Conservation (phyloP, 352 stramenopile species). For the Phytophthora sp. region DNA sequence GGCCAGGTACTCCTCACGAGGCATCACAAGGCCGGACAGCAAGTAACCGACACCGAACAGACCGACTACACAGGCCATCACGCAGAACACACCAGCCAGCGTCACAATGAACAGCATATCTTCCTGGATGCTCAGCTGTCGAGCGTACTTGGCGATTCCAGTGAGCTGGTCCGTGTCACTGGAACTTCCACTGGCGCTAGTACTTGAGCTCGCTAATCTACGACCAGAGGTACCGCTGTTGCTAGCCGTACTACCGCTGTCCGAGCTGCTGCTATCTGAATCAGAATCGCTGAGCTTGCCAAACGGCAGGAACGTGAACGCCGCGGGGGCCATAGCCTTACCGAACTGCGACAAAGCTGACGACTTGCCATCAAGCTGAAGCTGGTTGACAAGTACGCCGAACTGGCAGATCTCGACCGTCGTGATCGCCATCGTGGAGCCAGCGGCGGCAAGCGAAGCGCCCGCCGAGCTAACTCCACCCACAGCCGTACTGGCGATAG, state of each 20-base stretch:
- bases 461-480: constrained; percentile 42
- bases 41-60: constrained; percentile 71
- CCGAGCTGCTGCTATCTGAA: constrained; percentile 31
- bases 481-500: constrained; percentile 70
- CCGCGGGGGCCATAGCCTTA: constrained; percentile 74
- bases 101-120: constrained; percentile 87
- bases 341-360: constrained; percentile 70
- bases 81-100: constrained; percentile 73
- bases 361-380: constrained; percentile 78
- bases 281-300: constrained; percentile 54
- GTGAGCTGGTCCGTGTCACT: constrained; percentile 24
- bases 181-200: constrained; percentile 26
- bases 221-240: constrained; percentile 30
- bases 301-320: constrained; percentile 83
- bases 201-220: constrained; percentile 40
- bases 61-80: constrained; percentile 69
- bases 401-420: constrained; percentile 87
- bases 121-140: constrained; percentile 72
- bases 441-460: constrained; percentile 57
- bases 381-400: constrained; percentile 74
- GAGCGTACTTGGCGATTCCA: constrained; percentile 78
- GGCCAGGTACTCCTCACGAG: constrained; percentile 64
- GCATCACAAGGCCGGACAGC: constrained; percentile 67
- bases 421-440: constrained; percentile 69
- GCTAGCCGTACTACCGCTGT: constrained; percentile 23